Evolutionary conservation across 495 filamentous ascomycete species (phyloP).

Genomic region (Usnea hakonensis): DNA sequence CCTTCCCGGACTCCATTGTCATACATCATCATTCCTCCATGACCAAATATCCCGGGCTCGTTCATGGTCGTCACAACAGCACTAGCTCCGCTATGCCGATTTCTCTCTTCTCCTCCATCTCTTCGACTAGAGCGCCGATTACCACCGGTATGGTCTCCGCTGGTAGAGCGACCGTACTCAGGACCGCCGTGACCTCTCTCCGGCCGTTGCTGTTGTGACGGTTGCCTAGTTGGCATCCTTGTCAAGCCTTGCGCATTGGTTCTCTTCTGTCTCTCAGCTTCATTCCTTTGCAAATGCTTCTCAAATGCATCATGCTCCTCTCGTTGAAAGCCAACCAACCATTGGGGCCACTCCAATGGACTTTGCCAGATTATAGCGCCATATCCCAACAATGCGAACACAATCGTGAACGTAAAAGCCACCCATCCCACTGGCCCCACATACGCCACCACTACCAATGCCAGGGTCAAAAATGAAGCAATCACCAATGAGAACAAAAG

Average conservation of each 20-base stretch:
- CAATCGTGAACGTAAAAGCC: background rate
- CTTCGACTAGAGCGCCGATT: background rate
- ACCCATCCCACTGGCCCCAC: conserved; percentile 12
- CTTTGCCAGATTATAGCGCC: background rate
- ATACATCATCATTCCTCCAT: background rate
- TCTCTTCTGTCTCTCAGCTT: background rate
- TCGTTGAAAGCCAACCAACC: background rate
- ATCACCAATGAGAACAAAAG: conserved; percentile 3
- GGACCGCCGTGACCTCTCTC: background rate
- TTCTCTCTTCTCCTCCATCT: background rate
- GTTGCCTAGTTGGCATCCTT: background rate
- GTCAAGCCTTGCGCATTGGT: background rate
- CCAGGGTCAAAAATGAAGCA: conserved; percentile 8
- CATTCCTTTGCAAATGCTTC: background rate
- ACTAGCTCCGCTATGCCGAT: background rate
- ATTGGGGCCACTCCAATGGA: conserved; percentile 1
- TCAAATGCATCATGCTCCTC: background rate
- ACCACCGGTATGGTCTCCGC: conserved; percentile 4
- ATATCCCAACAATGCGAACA: conserved; percentile 7
- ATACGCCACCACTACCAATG: conserved; percentile 16
- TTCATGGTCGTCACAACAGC: background rate
- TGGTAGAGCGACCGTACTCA: background rate
- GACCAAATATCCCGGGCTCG: background rate
- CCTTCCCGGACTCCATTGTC: conserved; percentile 3
- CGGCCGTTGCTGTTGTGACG: background rate